Evolutionary conservation across 164 flowering plant species (phyloP), one percentile per base, ranked within the genome.

Genomic region (Chimonanthus salicifolius): DNA sequence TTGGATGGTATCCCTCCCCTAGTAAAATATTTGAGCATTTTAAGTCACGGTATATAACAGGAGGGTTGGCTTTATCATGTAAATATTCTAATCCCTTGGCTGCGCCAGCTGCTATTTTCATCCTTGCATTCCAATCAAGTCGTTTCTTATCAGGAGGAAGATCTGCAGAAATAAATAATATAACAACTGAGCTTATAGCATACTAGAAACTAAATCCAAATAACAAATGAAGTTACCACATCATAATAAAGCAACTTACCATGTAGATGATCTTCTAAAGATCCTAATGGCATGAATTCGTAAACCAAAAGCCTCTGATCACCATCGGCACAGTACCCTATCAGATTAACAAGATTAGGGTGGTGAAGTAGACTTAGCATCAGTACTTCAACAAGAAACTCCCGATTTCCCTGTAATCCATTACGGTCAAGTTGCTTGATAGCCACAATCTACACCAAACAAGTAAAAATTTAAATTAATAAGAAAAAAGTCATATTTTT

Each of bases 11-110:
- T 6, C 82, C 90, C 73, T 89, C 93, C 15, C 89, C 93, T 20
- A 92, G 89, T 82, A 92, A 82, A 66, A 92, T 90, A 74, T 92
- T 92, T 18, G 97, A 87, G 86, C 94, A 89, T 71, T 92, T 92
- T 72, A 92, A 77, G 78, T 92, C 97, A 71, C 96, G 90, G 69
- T 90, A 91, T 81, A 92, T 92, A 20, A 91, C 83, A 21, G 98
- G 90, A 10, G 93, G 96, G 46, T 82, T 85, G 84, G 91, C 87
- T 72, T 85, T 82, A 46, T 84, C 84, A 72, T 90, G 98, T 78
- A 92, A 77, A 88, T 90, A 89, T 75, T 89, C 92, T 62, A 93
- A 78, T 6, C 97, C 98, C 65, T 79, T 85, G 3, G 97, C 97
- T 64, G 93, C 96, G 47, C 93, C 92, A 74, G 93, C 94, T 58